phyloP scores from a whole-genome alignment of 495 filamentous ascomycete species.

The Bathelium albidoporum region DNA sequence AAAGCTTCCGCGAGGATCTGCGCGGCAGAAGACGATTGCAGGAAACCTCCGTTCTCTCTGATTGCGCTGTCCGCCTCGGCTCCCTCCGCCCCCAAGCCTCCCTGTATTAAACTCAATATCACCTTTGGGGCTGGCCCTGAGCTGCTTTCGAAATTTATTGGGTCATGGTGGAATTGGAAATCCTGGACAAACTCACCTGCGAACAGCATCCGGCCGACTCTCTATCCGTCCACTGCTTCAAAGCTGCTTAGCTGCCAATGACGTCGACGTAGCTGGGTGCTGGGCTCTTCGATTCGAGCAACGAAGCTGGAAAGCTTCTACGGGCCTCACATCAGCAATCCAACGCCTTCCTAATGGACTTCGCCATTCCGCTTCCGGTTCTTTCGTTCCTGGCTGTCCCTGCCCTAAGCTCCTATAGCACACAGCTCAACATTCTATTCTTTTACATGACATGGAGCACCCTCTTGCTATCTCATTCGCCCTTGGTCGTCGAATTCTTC shows the following conservation, averaged over 20 bases:
- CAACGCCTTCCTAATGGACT: slow-evolving; percentile 51
- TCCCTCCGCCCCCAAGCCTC: not conserved
- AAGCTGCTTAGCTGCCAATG: not conserved
- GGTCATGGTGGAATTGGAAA: no score
- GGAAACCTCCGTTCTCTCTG: no score
- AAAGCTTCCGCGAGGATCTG: not conserved
- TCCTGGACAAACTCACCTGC: no score
- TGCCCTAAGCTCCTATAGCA: slow-evolving; percentile 53
- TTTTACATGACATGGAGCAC: slow-evolving; percentile 89
- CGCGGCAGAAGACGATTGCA: not conserved
- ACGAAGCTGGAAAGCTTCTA: no score
- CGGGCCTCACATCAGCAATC: no score
- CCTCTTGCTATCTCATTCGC: slow-evolving; percentile 63
- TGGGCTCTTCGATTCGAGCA: no score
- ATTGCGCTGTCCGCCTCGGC: no score
- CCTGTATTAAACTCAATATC: not conserved
- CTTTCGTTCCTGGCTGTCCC: slow-evolving; percentile 54
- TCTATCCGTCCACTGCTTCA: not conserved
- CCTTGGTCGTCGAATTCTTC: slow-evolving; percentile 64
- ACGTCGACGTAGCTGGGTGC: not conserved
- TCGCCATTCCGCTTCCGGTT: slow-evolving; percentile 46
- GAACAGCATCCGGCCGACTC: not conserved
- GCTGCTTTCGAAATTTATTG: no score
- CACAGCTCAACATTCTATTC: slow-evolving; percentile 74
- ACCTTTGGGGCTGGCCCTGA: not conserved